These are phyloP conservation scores for Cytidiella melzeri DNA, from an alignment of 768 basidiomycete genomes.

Conservation along the genomic window DNA sequence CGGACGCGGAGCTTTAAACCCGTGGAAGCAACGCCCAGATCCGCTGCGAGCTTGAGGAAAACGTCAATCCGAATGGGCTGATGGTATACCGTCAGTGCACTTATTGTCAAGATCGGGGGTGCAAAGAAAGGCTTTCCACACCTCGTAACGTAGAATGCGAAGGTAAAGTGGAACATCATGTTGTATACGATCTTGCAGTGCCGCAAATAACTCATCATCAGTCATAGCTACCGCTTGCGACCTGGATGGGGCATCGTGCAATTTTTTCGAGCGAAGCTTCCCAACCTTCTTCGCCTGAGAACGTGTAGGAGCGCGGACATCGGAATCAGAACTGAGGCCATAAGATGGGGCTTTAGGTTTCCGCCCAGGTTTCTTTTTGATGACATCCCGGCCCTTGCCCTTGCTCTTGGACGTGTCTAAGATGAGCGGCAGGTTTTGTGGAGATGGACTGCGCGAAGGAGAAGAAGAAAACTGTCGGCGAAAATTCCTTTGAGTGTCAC, in stretches of 20 bases:
- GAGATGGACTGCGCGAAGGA: not conserved
- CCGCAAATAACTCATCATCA: slow-evolving; percentile 37
- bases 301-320: not conserved
- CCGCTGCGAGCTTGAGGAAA: slow-evolving; percentile 40
- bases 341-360: not conserved
- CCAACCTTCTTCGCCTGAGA: not conserved
- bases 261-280: not conserved
- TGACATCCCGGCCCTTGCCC: not conserved
- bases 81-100: not conserved
- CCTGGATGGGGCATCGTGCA: not conserved
- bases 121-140: slow-evolving; percentile 20
- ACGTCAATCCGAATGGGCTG: slow-evolving; percentile 57
- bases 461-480: not conserved
- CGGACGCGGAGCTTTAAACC: slow-evolving; percentile 37
- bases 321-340: not conserved
- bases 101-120: not conserved
- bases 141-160: slow-evolving; percentile 63
- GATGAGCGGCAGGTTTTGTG: not conserved
- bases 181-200: slow-evolving; percentile 37
- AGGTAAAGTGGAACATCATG: slow-evolving; percentile 42
- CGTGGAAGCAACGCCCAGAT: slow-evolving; percentile 22
- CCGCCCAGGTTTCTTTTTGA: not conserved
- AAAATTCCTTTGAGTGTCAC: not conserved
- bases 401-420: not conserved
- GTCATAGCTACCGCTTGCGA: slow-evolving; percentile 16